A percentile compares a stretch with the other conserved stretches of the same genome.
Conservation (phyloP, 495 filamentous ascomycete species). For the Trichoderma gamsii region DNA sequence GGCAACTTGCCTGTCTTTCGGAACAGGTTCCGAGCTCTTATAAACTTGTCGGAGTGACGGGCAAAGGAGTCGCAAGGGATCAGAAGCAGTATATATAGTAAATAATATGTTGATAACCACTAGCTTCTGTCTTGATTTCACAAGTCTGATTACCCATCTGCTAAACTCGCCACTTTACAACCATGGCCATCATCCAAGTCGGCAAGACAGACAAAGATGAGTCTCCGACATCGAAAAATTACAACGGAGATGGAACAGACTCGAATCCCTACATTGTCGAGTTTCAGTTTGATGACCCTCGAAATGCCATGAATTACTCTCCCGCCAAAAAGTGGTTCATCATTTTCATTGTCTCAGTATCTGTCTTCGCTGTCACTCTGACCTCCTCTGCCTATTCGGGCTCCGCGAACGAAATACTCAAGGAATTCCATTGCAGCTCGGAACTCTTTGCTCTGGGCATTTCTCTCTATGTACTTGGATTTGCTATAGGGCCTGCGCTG, state of each 20-base stretch:
- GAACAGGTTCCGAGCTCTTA: background rate
- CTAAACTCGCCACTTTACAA: background rate
- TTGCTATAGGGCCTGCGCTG: constrained; percentile 41
- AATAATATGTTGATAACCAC: background rate
- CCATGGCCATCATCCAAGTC: background rate
- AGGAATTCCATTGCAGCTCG: constrained; percentile 32
- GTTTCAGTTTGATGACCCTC: background rate
- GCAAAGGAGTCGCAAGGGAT: background rate
- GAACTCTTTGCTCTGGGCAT: constrained; percentile 38
- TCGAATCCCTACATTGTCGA: background rate
- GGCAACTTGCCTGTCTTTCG: background rate
- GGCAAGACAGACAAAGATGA: background rate
- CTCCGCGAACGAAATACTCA: constrained; percentile 27
- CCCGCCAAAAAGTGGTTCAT: constrained; percentile 46
- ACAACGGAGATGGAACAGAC: background rate
- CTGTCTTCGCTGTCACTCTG: constrained; percentile 55
- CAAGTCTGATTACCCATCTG: background rate
- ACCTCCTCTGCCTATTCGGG: constrained; percentile 39
- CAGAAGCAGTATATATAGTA: background rate
- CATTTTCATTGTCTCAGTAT: constrained; percentile 48
- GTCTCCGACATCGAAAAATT: background rate
- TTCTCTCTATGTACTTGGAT: constrained; percentile 42
- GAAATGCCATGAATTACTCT: background rate
- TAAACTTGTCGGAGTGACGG: background rate
- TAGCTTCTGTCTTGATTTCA: background rate